Conservation (phyloP, 2,329 filamentous ascomycete species). For the Camillea tinctor region DNA sequence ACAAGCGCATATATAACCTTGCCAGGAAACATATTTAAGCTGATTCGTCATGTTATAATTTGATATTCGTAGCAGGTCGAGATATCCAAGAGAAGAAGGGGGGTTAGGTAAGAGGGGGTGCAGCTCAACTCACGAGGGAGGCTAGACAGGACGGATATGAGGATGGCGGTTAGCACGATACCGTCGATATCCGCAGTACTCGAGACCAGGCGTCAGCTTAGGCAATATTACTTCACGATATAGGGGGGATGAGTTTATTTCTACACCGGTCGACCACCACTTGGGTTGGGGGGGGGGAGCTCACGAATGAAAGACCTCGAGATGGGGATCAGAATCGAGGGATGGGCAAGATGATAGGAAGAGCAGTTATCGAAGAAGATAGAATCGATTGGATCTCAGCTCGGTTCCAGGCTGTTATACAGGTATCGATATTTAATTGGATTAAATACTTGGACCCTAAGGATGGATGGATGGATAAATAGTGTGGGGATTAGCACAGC, state of each 20-base stretch:
- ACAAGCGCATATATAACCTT: slow-evolving; percentile 40
- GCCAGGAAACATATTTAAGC: slow-evolving; percentile 38
- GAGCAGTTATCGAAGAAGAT: no score
- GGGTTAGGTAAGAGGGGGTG: not conserved
- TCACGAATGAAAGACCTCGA: not conserved
- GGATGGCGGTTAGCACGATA: slow-evolving; percentile 15
- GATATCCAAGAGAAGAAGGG: not conserved
- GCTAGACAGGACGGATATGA: slow-evolving; percentile 17
- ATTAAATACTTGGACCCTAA: no score
- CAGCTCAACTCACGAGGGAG: slow-evolving; percentile 16
- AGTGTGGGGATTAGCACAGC: no score
- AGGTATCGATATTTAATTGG: no score
- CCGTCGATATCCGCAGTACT: slow-evolving; percentile 11
- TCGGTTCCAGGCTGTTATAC: no score
- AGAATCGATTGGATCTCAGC: no score
- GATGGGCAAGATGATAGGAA: no score
- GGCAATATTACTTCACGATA: not conserved
- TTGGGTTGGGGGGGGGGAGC: not conserved
- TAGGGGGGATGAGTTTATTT: not conserved
- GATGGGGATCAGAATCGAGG: no score
- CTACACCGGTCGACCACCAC: not conserved
- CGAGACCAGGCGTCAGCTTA: slow-evolving; percentile 1
- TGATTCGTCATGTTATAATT: slow-evolving; percentile 14
- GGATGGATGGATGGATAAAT: no score
- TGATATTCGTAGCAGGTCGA: not conserved